phyloP scores from a whole-genome alignment of 345 rosid genomes.

The Euphorbia lathyris region DNA sequence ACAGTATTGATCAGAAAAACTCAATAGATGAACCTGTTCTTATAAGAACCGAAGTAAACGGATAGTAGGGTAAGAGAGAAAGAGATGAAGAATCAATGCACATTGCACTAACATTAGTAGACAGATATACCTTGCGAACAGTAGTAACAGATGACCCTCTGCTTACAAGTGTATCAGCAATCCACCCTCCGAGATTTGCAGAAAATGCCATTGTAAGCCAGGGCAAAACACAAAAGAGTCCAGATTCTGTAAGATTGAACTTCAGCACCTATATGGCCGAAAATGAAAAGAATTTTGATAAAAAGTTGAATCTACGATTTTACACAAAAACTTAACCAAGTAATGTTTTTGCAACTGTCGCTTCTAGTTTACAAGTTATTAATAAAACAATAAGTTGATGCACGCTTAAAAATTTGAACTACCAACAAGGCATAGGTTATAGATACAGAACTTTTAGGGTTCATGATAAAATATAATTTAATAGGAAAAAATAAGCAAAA shows the following conservation, averaged over 20 bases:
- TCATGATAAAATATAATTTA: too few species aligned
- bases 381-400: conserved; percentile 8
- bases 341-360: neutral
- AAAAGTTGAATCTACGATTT: neutral
- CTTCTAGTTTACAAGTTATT: neutral
- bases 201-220: conserved; percentile 98
- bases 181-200: conserved; percentile 95
- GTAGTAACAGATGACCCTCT: conserved; percentile 69
- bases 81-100: too few species aligned
- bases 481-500: too few species aligned
- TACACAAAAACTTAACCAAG: conserved; percentile 6
- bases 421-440: neutral
- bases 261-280: conserved; percentile 56
- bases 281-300: neutral
- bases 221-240: conserved; percentile 74
- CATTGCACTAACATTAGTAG: neutral
- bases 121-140: conserved; percentile 76
- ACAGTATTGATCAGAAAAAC: neutral
- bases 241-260: conserved; percentile 88
- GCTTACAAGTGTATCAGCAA: conserved; percentile 89
- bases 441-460: too few species aligned
- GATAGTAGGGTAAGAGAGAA: too few species aligned
- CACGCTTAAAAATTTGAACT: neutral
- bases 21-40: too few species aligned
- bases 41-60: too few species aligned